These are phyloP conservation scores for Chaetothyriales sp. DNA, from an alignment of 2,329 filamentous ascomycete species.

Conservation along the genomic window DNA sequence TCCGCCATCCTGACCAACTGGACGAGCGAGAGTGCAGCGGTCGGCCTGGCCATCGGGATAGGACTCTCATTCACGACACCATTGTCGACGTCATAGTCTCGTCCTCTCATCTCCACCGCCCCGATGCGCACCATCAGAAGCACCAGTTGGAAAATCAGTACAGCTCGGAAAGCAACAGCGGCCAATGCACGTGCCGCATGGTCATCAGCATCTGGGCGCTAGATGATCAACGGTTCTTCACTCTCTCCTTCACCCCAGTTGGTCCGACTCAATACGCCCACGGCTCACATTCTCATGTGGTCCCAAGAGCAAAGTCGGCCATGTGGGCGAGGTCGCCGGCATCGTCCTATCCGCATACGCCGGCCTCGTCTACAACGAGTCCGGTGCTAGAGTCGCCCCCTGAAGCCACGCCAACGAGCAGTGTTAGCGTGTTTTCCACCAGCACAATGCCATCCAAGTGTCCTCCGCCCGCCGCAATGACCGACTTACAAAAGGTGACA, in stretches of 20 bases:
- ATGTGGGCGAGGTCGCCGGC: conserved; percentile 10
- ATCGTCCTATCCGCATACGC: conserved; percentile 16
- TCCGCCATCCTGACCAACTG: neutral
- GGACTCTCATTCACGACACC: conserved; percentile 41
- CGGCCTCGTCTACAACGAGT: conserved; percentile 20
- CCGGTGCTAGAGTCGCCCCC: conserved; percentile 39
- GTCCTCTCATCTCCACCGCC: conserved; percentile 25
- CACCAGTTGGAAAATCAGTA: conserved; percentile 14
- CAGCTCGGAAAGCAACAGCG: conserved; percentile 28
- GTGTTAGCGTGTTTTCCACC: conserved; percentile 24
- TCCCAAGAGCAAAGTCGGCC: conserved; percentile 9
- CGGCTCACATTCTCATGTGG: neutral
- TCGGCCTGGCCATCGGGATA: conserved; percentile 10
- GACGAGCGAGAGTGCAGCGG: conserved; percentile 1
- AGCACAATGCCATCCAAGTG: conserved; percentile 51
- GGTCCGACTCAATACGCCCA: conserved; percentile 23
- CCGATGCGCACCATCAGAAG: conserved; percentile 24
- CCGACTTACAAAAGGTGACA: conserved; percentile 57
- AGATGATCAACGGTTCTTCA: conserved; percentile 55
- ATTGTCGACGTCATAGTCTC: conserved; percentile 54
- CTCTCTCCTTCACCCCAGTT: conserved; percentile 52
- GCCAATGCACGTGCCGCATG: conserved; percentile 52
- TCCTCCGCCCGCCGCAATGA: conserved; percentile 41
- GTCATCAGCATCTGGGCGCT: conserved; percentile 65
- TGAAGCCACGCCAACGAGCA: conserved; percentile 35